These are phyloP conservation scores for Stephanocyclus meneghinianus DNA, from an alignment of 352 stramenopile genomes.

Conservation along the genomic window DNA sequence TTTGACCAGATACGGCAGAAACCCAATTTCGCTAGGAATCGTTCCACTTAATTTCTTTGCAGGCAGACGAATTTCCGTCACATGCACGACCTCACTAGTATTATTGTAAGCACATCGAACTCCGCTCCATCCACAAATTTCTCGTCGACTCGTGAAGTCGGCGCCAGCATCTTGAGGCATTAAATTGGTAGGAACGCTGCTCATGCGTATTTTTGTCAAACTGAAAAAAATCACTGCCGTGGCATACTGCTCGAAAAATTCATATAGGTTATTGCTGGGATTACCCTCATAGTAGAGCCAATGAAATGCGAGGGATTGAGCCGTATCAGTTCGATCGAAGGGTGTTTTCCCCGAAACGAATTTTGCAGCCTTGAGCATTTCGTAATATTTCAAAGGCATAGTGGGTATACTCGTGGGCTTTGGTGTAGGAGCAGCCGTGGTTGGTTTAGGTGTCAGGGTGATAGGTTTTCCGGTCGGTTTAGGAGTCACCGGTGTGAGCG, in stretches of 20 bases:
- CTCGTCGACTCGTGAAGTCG: conserved; percentile 26
- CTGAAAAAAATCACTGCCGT: conserved; percentile 49
- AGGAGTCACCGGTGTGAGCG: neutral
- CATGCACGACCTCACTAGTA: conserved; percentile 51
- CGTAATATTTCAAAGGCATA: conserved; percentile 45
- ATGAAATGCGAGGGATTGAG: conserved; percentile 49
- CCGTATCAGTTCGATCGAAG: conserved; percentile 19
- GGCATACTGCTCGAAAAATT: conserved; percentile 61
- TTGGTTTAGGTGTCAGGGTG: neutral
- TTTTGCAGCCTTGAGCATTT: conserved; percentile 51
- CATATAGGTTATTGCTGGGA: conserved; percentile 46
- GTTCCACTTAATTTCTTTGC: conserved; percentile 52
- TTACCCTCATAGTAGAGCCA: conserved; percentile 52
- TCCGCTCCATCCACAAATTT: conserved; percentile 64
- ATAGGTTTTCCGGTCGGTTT: conserved; percentile 10
- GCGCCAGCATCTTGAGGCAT: conserved; percentile 19
- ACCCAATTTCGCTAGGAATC: conserved; percentile 61
- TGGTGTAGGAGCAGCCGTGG: conserved; percentile 4
- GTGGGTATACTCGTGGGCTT: conserved; percentile 15
- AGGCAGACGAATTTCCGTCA: conserved; percentile 54
- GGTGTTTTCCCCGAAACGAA: conserved; percentile 38
- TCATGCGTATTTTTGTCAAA: conserved; percentile 35
- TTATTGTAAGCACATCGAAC: conserved; percentile 63
- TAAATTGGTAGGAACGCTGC: neutral
- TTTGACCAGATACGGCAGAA: conserved; percentile 44